Base-by-base conservation (phyloP, 1,284 basidiomycete genomes). In the Mycena citricolor region DNA sequence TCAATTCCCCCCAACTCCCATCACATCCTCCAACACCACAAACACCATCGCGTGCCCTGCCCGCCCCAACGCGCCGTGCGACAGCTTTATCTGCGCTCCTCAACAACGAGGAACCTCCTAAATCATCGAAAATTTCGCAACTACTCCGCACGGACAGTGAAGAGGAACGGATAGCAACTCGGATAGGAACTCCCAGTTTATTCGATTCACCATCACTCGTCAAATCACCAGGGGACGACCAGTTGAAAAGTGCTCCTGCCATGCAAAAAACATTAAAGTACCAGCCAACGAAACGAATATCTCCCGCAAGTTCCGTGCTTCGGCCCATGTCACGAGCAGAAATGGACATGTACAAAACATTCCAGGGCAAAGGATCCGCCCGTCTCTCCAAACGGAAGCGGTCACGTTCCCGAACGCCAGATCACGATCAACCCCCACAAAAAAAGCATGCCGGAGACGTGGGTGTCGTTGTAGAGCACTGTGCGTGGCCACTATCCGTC, bases 71-170 rank as follows among this genome's bases (percentile, higher is more conserved):
- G 71, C 76, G 29, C 72, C 75, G 83, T 26, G 81, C 83, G 5
- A 87, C 84, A 30, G 79, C 83, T 65, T 72, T 87, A 12, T 74
- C 83, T 29, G 76, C 82, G 40, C 70, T 87, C 25, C 76, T 86
- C 61, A 86, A 86, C 66, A 72, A 74, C 47, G 74, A 78, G 54
- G 64, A 69, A 47, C 57, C 68, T 49, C 71, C 61, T 49, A 62
- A 54, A 56, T 67, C 64, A 34, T 71, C 68, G 13, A 69, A 71
- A 26, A 64, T 81, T 47, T 73, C 77, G 4, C 76, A 79, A 59
- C 67, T 80, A 34, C 65, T 81, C 6, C 69, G 73, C 54, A 64
- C 62, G 37, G 46, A 55, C 39, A n/a, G n/a, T n/a, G n/a, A n/a
- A n/a, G n/a, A n/a, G n/a, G n/a, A n/a, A n/a, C n/a, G n/a, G n/a